Evolutionary conservation across 2,329 filamentous ascomycete species (phyloP), one percentile per base, ranked within the genome.

Genomic region (Fusarium floridanum): DNA sequence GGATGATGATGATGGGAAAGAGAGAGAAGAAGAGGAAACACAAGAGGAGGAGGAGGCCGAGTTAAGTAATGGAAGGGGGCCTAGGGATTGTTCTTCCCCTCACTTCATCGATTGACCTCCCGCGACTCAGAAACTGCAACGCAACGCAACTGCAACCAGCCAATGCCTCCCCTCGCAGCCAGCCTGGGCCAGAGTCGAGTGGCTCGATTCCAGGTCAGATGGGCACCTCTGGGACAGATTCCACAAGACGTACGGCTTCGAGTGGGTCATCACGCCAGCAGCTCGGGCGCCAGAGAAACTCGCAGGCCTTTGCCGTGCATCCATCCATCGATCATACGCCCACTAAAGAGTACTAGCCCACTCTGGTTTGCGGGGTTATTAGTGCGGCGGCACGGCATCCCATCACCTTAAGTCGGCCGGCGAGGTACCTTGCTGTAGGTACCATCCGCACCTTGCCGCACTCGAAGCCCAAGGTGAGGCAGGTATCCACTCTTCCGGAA

Each of bases 61-160:
- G 72, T 75, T 73, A 77, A 77, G 69, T 71, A 78, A 69, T 66
- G 66, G 63, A 69, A 70, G 66, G 71, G 66, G 73, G 70, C 68
- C 60, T 63, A 45, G 69, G 68, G 61, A 65, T 62, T 62, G 59
- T 48, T 45, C 55, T 73, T 69, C 73, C 73, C 69, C 72, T 75
- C 73, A 75, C 69, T 70, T 75, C 72, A 75, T 24, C 24, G 48
- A 72, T 74, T 68, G 70, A 73, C 70, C 45, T 57, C 22, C 34
- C 20, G 27, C 50, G 70, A 72, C 61, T 71, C 70, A 68, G 57
- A 59, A 61, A 72, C 67, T 70, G 66, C 69, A 72, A 48, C 43
- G 22, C 43, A 24, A 70, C 71, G 22, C 43, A 24, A 70, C 71
- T 53, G 24, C 48, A 53, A 70, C 71, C 73, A 73, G 59, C 62